Base-by-base conservation (phyloP, 108 stramenopile genomes). In the Conticribra weissflogii region DNA sequence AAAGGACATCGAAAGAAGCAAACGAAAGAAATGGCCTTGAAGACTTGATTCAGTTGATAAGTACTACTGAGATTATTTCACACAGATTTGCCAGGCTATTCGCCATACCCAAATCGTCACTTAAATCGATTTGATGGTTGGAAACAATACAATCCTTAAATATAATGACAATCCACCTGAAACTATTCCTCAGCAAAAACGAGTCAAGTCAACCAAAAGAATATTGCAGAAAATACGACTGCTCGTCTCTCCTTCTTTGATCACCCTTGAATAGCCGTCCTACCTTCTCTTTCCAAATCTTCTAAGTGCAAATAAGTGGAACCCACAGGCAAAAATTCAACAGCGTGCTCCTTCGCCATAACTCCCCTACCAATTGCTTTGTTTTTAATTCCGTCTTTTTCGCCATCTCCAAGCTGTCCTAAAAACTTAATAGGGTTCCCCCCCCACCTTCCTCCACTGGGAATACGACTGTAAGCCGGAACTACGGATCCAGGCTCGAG, bases 401-500 rank as follows among this genome's bases (percentile, higher is more conserved):
- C 97, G 23, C 84, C 83, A 49, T 88, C 84, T 32, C 88, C 81
- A 66, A 95, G 75, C 47, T 85, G 66, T 5, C 82, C 80, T 47
- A 97, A 58, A 79, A 82, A 96, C 53, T 63, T 76, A 33, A 96
- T 92, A 32, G 97, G 97, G 66, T 97, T 96, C 36, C 97, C 97
- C 7, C 83, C 94, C 97, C 97, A 97, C 57, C 84, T 83, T 76
- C 94, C 88, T 61, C 93, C 94, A 23, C 84, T 74, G 19, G 94
- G 94, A 77, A 97, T 91, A 58, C 85, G 84, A 7, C 89, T 73
- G 68, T 94, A 93, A 17, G 91, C 79, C 12, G 90, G 86, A 47
- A 97, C 90, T 24, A 97, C 94, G 25, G 95, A 89, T 45, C 97
- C 97, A 24, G 95, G 90, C 44, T 96, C 95, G 24, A 96, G 74